Percentiles rank a stretch among this genome's conserved stretches.
These are phyloP conservation scores for Cytospora leucostoma DNA, from an alignment of 2,329 filamentous ascomycete species.

Conservation along the genomic window DNA sequence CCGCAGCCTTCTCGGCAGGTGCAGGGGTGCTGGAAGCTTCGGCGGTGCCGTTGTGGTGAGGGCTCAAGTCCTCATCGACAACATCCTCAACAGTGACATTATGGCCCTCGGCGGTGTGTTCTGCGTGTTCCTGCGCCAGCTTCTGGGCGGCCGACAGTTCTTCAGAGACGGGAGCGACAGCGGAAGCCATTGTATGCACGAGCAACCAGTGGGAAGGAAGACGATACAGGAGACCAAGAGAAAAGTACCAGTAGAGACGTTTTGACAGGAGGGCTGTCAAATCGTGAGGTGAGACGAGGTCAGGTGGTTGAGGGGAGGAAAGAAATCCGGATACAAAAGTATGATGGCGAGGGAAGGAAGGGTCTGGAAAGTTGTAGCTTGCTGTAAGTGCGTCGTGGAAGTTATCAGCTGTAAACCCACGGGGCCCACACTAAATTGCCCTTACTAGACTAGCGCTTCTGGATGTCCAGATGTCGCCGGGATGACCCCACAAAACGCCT, in stretches of 20 bases:
- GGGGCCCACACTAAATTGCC: constrained; percentile 6
- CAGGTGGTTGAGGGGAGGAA: background rate
- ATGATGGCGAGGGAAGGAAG: constrained; percentile 14
- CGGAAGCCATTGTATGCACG: constrained; percentile 45
- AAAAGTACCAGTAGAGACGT: constrained; percentile 26
- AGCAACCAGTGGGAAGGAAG: constrained; percentile 22
- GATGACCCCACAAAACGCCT: constrained; percentile 9
- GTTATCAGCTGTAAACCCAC: constrained; percentile 20
- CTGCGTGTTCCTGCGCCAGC: constrained; percentile 63
- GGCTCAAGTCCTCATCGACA: constrained; percentile 69
- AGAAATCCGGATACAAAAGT: constrained; percentile 5
- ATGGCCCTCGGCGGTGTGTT: constrained; percentile 45
- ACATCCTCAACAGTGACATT: constrained; percentile 78
- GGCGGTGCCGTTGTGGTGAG: constrained; percentile 40
- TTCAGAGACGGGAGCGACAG: constrained; percentile 33
- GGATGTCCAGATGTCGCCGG: background rate
- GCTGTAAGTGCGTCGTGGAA: constrained; percentile 26
- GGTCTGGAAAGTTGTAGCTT: constrained; percentile 5
- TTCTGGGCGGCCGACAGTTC: constrained; percentile 60
- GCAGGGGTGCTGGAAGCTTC: constrained; percentile 48
- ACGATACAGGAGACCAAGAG: constrained; percentile 31
- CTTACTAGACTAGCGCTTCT: constrained; percentile 7
- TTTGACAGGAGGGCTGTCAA: constrained; percentile 29
- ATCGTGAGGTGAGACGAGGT: constrained; percentile 15
- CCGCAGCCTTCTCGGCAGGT: constrained; percentile 63